Evolutionary conservation across 352 stramenopile species (phyloP).

Genomic region (Phytophthora kernoviae): DNA sequence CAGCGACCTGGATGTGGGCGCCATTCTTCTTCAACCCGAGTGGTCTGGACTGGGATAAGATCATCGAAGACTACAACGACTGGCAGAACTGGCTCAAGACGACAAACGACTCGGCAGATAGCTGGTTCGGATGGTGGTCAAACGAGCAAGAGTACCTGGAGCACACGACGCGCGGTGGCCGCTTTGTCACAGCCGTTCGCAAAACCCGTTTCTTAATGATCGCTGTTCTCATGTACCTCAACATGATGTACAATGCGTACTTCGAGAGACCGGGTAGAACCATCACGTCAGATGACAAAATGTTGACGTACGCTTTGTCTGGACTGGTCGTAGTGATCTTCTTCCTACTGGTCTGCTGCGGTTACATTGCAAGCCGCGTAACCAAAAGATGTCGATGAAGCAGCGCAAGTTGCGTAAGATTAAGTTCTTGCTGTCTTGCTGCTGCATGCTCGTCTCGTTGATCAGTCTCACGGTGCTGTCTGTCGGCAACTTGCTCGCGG

Average conservation of each 20-base stretch:
- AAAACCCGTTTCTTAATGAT: constrained; percentile 83
- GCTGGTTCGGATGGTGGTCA: constrained; percentile 89
- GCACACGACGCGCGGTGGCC: constrained; percentile 66
- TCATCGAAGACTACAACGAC: constrained; percentile 93
- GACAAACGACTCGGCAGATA: constrained; percentile 85
- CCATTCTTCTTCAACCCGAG: constrained; percentile 97
- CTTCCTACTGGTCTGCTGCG: constrained; percentile 76
- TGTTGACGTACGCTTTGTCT: constrained; percentile 68
- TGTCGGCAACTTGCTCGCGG: constrained; percentile 74
- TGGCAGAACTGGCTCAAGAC: constrained; percentile 95
- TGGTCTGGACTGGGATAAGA: constrained; percentile 97
- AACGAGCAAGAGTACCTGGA: constrained; percentile 85
- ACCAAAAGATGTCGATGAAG: constrained; percentile 92
- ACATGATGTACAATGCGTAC: constrained; percentile 83
- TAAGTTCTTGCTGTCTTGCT: constrained; percentile 83
- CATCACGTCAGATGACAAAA: constrained; percentile 55
- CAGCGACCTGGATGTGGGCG: constrained; percentile 86
- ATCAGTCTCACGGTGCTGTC: constrained; percentile 75
- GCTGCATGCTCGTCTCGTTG: constrained; percentile 66
- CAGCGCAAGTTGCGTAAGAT: constrained; percentile 90
- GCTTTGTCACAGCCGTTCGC: constrained; percentile 73
- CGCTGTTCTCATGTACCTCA: constrained; percentile 79
- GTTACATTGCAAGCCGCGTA: constrained; percentile 84
- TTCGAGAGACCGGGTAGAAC: constrained; percentile 63
- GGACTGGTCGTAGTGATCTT: constrained; percentile 74